Base-by-base conservation (phyloP, 768 basidiomycete species). In the Dacryopinax primogenitus region DNA sequence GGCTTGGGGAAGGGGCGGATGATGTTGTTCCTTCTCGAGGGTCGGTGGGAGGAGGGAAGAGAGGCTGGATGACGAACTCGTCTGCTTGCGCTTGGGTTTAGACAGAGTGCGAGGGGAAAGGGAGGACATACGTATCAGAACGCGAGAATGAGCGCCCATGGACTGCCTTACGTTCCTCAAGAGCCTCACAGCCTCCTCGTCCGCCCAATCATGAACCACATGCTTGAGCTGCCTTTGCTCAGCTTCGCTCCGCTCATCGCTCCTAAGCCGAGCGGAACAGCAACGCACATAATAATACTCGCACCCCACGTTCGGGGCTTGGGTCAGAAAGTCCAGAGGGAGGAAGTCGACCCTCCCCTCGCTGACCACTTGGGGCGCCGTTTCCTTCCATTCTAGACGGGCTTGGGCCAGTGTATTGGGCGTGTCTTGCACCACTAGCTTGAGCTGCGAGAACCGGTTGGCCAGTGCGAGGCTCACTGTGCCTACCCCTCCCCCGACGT, bases 261-360 rank as follows among this genome's bases (percentile, higher is more conserved):
- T 9, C 36, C 9, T 37, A 9, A 9, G 36, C 36, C 36, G 36
- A 37, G 11, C 11, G 36, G 36, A 37, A 37, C 11, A 26, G n/a
- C 45, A 1, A 65, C 76, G 16, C 66, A 75, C 76, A 26, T 75
- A 77, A 64, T 78, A 78, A 21, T 75, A 37, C 26, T 75, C 70
- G 36, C 71, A 78, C 2, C 70, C 74, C 6, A 68, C 62, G 2
- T 76, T 73, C 1, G 79, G 78, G 1, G 73, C 45, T 13, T 78
- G 76, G 2, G 63, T 68, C 32, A 80, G 73, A 66, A 81, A 80
- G 61, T 81, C 74, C 13, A 80, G 70, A 0, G 75, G 64, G 26
- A 72, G 71, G 67, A 81, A 78, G 33, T 76, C 68, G 33, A 80
- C 72, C 2, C 75, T 69, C 15, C 75, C 64, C 39, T 77, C 69